Evolutionary conservation across 768 basidiomycete species (phyloP).

Genomic region (Kwoniella pini): DNA sequence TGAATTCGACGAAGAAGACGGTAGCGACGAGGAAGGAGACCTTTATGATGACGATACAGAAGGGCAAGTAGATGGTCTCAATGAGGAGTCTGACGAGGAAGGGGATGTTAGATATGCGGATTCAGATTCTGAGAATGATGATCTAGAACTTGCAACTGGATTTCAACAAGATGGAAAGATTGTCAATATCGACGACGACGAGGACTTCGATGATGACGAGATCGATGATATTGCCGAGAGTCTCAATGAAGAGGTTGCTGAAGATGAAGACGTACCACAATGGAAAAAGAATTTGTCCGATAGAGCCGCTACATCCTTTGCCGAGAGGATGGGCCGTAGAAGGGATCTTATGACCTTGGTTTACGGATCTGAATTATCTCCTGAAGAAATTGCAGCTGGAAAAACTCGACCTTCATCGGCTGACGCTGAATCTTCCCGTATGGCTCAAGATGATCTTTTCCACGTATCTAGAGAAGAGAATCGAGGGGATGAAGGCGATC

Average conservation of each 20-base stretch:
- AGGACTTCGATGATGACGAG: slow-evolving; percentile 55
- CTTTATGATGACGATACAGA: slow-evolving; percentile 50
- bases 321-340: slow-evolving; percentile 58
- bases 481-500: slow-evolving; percentile 59
- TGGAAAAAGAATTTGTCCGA: slow-evolving; percentile 73
- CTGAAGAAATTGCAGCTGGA: slow-evolving; percentile 66
- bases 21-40: slow-evolving; percentile 45
- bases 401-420: slow-evolving; percentile 48
- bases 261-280: slow-evolving; percentile 61
- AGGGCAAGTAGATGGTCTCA: slow-evolving; percentile 28
- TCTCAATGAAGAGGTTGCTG: slow-evolving; percentile 55
- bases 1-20: slow-evolving; percentile 55
- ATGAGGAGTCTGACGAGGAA: slow-evolving; percentile 47
- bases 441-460: slow-evolving; percentile 69
- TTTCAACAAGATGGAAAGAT: slow-evolving; percentile 62
- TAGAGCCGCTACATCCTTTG: slow-evolving; percentile 59
- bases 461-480: slow-evolving; percentile 55
- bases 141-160: slow-evolving; percentile 53
- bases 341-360: slow-evolving; percentile 84
- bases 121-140: slow-evolving; percentile 50
- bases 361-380: slow-evolving; percentile 69
- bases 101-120: slow-evolving; percentile 51
- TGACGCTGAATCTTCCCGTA: slow-evolving; percentile 41
- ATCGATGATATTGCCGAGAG: slow-evolving; percentile 1
- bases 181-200: slow-evolving; percentile 57